These are phyloP conservation scores for Selenicereus undatus DNA, from an alignment of 148 eudicot genomes.

Conservation along the genomic window DNA sequence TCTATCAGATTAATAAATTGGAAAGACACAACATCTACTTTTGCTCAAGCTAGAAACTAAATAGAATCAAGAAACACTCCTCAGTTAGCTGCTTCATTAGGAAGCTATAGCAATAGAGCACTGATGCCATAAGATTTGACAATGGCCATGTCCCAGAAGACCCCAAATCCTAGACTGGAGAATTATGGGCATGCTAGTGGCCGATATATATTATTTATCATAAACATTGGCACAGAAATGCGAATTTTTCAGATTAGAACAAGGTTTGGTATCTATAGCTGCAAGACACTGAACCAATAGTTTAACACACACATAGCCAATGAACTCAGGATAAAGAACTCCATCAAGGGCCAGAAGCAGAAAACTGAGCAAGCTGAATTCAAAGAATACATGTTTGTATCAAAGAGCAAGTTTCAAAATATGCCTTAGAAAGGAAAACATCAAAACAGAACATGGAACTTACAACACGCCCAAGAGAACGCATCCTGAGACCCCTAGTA, in stretches of 20 bases:
- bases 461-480: constrained; percentile 96
- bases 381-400: background rate
- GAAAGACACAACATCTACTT: background rate
- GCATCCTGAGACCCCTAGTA: constrained; percentile 97
- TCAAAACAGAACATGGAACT: constrained; percentile 21
- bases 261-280: background rate
- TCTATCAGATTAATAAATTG: too few relatives aligned
- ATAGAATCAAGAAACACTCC: background rate
- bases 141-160: background rate
- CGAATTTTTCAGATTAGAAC: background rate
- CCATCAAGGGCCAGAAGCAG: background rate
- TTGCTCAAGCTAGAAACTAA: background rate
- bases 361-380: background rate
- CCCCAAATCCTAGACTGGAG: background rate
- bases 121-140: background rate
- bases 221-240: background rate
- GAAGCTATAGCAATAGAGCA: background rate
- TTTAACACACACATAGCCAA: background rate
- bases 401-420: background rate
- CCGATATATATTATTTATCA: background rate
- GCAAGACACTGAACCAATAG: background rate
- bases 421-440: background rate
- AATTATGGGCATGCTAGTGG: background rate
- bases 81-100: background rate
- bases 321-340: background rate